Base-by-base conservation (phyloP, 495 filamentous ascomycete genomes). In the Immersiella caudata region DNA sequence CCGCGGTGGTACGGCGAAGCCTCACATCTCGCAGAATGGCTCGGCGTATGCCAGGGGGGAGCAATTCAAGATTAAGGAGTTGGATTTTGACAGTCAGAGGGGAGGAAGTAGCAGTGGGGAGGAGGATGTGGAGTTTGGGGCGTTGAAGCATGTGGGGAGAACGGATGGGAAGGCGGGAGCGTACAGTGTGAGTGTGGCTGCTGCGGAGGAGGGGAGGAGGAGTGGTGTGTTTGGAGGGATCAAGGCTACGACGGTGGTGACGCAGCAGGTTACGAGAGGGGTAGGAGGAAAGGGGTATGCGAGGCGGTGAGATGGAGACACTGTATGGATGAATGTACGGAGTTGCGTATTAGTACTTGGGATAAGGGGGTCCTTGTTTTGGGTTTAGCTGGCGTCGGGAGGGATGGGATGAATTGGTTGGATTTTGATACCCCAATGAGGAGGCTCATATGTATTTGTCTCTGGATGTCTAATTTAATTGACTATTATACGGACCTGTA, bases 191-290 rank as follows among this genome's bases (percentile, higher is more conserved):
- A 54, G 46, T 26, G 65, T 46, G 40, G 40, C 62, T n/a, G 46
- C 16, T 24, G 57, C 46, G 46, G 65, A 46, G n/a, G 22, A 46
- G 46, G 46, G 26, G 49, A 26, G 58, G 16, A 29, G 20, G 27
- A 21, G 26, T 9, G n/a, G 18, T 24, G 40, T 16, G n/a, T 21
- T 67, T 49, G 55, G 40, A 36, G 65, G 65, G 20, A 67, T 67
- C 57, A 61, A 67, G 46, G 35, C 65, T 2, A 67, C 65, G 2
- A 67, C 65, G 58, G 65, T 67, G 5, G 65, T 67, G 46, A 67
- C 65, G 49, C 58, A 61, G 29, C 22, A 61, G 58, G 58, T 65
- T n/a, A 55, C 26, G n/a, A 29, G 16, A 24, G 65, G 58, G 25
- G 3, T 50, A 3, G 27, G 51, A 21, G 29, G 9, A 0, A 55